Evolutionary conservation across 192 early-diverging fungal species (phyloP).

Genomic region (Coemansia sp.): DNA sequence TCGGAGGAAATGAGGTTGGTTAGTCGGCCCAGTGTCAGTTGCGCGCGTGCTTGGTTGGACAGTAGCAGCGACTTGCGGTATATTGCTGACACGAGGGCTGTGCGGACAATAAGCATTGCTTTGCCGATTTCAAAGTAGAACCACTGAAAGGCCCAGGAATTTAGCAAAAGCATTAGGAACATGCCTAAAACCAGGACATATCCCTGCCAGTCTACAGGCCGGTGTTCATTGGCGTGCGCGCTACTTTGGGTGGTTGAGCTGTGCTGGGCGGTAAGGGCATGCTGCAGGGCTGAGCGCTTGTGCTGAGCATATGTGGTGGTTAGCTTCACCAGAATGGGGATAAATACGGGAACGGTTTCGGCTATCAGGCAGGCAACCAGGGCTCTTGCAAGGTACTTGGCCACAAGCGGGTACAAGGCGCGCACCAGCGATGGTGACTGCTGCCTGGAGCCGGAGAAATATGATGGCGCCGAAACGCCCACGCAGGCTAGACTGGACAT

Average conservation of each 20-base stretch:
- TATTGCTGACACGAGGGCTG: constrained; percentile 52
- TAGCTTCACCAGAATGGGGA: constrained; percentile 39
- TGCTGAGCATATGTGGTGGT: constrained; percentile 39
- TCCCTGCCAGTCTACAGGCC: constrained; percentile 47
- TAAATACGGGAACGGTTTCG: constrained; percentile 37
- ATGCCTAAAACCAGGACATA: constrained; percentile 42
- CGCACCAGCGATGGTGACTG: constrained; percentile 4
- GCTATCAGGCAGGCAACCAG: constrained; percentile 28
- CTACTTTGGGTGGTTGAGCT: not conserved
- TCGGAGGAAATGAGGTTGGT: constrained; percentile 42
- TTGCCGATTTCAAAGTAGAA: constrained; percentile 43
- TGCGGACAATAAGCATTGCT: constrained; percentile 27
- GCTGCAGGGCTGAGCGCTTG: constrained; percentile 25
- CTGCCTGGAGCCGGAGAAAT: not conserved
- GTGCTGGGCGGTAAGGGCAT: not conserved
- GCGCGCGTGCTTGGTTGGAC: constrained; percentile 41
- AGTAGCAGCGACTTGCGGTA: constrained; percentile 59
- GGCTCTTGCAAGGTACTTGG: constrained; percentile 18
- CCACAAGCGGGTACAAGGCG: constrained; percentile 21
- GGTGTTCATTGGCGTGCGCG: not conserved
- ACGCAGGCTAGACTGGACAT: not conserved
- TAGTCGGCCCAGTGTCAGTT: constrained; percentile 28
- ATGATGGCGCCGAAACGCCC: no score
- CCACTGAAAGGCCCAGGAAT: constrained; percentile 53
- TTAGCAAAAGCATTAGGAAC: constrained; percentile 40